Evolutionary conservation across 768 basidiomycete species (phyloP).

Genomic region (Amanita fuliginea): DNA sequence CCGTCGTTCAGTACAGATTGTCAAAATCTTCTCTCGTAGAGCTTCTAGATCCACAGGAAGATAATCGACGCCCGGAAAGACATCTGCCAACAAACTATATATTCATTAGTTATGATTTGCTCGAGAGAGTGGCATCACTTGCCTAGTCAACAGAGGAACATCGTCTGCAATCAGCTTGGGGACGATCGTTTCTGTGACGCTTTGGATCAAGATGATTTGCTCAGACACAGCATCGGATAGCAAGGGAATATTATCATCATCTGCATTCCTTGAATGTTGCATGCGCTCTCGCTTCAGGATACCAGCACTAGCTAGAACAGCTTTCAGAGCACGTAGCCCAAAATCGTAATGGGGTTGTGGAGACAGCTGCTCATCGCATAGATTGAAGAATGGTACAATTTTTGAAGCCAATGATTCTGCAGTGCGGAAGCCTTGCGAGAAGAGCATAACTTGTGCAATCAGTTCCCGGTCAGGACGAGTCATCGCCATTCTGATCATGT

Average conservation of each 20-base stretch:
- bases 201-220: slow-evolving; percentile 96
- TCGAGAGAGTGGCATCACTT: slow-evolving; percentile 11
- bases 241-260: slow-evolving; percentile 27
- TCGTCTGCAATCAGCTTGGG: slow-evolving; percentile 97
- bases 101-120: background rate
- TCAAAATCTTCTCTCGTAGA: slow-evolving; percentile 74
- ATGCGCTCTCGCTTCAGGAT: slow-evolving; percentile 91
- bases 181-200: slow-evolving; percentile 96
- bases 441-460: slow-evolving; percentile 98
- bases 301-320: slow-evolving; percentile 93
- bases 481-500: slow-evolving; percentile 82
- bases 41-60: slow-evolving; percentile 80
- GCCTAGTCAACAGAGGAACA: slow-evolving; percentile 90
- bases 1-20: slow-evolving; percentile 79
- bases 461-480: slow-evolving; percentile 96
- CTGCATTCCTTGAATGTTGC: slow-evolving; percentile 31
- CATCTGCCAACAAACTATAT: slow-evolving; percentile 79
- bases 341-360: slow-evolving; percentile 99
- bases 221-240: slow-evolving; percentile 73
- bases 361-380: slow-evolving; percentile 95
- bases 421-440: slow-evolving; percentile 98
- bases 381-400: slow-evolving; percentile 98
- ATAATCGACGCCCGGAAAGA: slow-evolving; percentile 95
- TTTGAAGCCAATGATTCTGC: slow-evolving; percentile 97
- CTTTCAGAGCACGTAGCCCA: slow-evolving; percentile 93